Base-by-base conservation (phyloP, 495 filamentous ascomycete genomes). In the Cladorrhinum samala region DNA sequence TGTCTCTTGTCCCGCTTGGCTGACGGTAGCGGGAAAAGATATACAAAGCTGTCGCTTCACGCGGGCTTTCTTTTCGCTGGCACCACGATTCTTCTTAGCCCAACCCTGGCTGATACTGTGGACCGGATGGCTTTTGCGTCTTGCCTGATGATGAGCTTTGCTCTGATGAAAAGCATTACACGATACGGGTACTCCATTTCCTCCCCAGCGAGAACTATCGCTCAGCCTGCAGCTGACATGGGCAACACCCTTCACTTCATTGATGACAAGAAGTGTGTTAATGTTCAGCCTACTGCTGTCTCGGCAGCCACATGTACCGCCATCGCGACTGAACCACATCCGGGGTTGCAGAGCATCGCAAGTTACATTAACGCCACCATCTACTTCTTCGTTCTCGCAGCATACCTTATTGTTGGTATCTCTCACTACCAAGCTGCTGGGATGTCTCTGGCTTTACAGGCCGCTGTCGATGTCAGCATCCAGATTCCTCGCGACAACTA, bases 61-160 rank as follows among this genome's bases (percentile, higher is more conserved):
- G 58, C 53, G 11, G 57, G 50, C 13, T 47, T 61, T 17, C 7
- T 58, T 11, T 55, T 52, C 9, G 59, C 59, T 2, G 42, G 43
- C 1, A 25, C 30, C 2, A 42, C 48, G 17, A 14, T 62, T 9
- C 17, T 59, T 7, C 17, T 54, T 17, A 62, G 46, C 33, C 60
- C 60, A 2, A 56, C 53, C 20, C 9, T 57, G 14, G 19, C 46
- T 2, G 25, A 18, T 3, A 52, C 17, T 11, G 42, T 58, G 21
- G 50, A 59, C 50, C 55, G 44, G 17, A 9, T 13, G 4, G 25
- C 37, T 8, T 47, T 62, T 20, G n/a, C 54, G 21, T 46, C 46
- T 1, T 59, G 60, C 30, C 40, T 59, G 53, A 24, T 21, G 13
- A 7, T 62, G 23, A 56, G 60, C 46, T 48, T 50, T 14, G 49